Percentiles rank a stretch among this genome's conserved stretches.
Evolutionary conservation across 768 basidiomycete species (phyloP).

Genomic region (Crucibulum laeve): DNA sequence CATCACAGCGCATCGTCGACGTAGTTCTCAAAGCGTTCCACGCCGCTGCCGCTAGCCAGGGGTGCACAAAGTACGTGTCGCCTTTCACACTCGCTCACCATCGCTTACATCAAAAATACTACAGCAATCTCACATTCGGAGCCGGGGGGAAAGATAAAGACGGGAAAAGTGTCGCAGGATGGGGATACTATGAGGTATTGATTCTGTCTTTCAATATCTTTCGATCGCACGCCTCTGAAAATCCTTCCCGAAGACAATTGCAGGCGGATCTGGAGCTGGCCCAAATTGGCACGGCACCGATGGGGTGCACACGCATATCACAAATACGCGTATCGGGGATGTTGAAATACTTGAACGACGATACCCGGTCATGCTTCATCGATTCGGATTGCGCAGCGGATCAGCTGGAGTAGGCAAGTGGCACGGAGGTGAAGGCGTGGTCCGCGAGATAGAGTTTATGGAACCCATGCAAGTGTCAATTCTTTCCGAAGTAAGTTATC

Average conservation of each 20-base stretch:
- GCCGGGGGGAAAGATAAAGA: constrained; percentile 82
- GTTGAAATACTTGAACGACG: constrained; percentile 91
- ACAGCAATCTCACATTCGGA: constrained; percentile 85
- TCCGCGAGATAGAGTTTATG: constrained; percentile 79
- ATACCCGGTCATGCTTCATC: constrained; percentile 87
- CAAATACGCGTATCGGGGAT: constrained; percentile 90
- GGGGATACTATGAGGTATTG: constrained; percentile 83
- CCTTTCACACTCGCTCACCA: constrained; percentile 3
- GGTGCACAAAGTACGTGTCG: constrained; percentile 77
- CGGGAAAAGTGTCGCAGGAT: constrained; percentile 71
- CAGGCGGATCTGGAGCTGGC: constrained; percentile 91
- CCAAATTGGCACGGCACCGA: constrained; percentile 88
- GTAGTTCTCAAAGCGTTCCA: constrained; percentile 91
- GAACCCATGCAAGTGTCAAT: constrained; percentile 85
- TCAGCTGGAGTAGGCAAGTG: constrained; percentile 71
- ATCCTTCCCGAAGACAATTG: constrained; percentile 63
- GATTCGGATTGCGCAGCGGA: constrained; percentile 69
- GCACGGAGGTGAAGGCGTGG: constrained; percentile 80
- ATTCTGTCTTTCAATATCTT: constrained; percentile 6
- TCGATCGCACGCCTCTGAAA: not conserved
- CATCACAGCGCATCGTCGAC: constrained; percentile 91
- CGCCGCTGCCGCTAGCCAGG: constrained; percentile 89
- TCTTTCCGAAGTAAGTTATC: constrained; percentile 64
- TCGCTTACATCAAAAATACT: constrained; percentile 5
- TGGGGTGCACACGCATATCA: constrained; percentile 92